Conservation (phyloP, 805 yeast genomes). For the Ogataea neopini region DNA sequence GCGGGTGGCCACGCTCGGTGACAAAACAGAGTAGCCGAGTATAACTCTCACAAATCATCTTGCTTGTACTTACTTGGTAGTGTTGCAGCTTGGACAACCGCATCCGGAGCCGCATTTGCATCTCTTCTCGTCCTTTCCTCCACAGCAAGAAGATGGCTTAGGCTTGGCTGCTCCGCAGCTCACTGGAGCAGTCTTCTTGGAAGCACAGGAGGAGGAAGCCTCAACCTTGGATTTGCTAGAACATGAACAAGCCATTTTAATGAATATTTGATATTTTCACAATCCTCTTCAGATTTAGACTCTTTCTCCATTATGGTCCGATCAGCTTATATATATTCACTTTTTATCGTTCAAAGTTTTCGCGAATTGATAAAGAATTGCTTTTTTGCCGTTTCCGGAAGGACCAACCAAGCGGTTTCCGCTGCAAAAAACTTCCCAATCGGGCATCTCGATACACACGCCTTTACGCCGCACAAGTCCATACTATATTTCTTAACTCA, state of each 20-base stretch:
- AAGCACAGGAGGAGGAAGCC: slow-evolving; percentile 4
- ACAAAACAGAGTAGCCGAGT: too few species aligned
- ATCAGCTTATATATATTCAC: not conserved
- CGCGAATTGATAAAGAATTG: slow-evolving; percentile 1
- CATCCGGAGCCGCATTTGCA: slow-evolving; percentile 40
- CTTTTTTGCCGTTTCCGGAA: slow-evolving; percentile 11
- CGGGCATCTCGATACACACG: slow-evolving; percentile 11
- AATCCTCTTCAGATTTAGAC: too few species aligned
- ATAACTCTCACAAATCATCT: too few species aligned
- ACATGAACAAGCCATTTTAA: slow-evolving; percentile 28
- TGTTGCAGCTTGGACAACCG: slow-evolving; percentile 38
- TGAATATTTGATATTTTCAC: not conserved
- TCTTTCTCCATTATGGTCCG: too few species aligned
- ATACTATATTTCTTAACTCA: not conserved
- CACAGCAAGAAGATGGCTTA: slow-evolving; percentile 26
- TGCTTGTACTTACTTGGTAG: slow-evolving; percentile 36
- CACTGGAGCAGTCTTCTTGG: slow-evolving; percentile 3
- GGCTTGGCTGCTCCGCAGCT: not conserved
- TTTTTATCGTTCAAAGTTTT: not conserved
- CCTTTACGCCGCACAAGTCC: not conserved
- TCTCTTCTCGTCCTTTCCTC: slow-evolving; percentile 27
- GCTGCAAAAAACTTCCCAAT: slow-evolving; percentile 12
- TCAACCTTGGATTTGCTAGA: slow-evolving; percentile 8
- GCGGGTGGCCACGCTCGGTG: too few species aligned
- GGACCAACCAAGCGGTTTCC: slow-evolving; percentile 13